Percentiles rank a stretch among this genome's conserved stretches.
Conservation (phyloP, 1,139 yeast genomes). For the Arxiozyma slooffiae region DNA sequence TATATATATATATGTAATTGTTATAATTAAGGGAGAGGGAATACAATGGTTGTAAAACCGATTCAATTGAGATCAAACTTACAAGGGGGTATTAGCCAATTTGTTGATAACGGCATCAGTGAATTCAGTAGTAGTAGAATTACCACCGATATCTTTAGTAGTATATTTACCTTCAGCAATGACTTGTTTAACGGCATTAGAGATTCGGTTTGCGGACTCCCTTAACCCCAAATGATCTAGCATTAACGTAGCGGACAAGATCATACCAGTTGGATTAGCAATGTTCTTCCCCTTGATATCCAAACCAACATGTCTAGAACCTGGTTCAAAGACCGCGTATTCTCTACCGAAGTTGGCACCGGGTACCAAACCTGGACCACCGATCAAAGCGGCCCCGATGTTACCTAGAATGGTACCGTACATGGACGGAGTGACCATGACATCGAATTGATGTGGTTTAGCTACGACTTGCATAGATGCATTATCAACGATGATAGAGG, state of each 20-base stretch:
- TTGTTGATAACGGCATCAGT: constrained; percentile 38
- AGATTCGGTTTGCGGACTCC: constrained; percentile 72
- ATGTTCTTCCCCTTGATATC: constrained; percentile 90
- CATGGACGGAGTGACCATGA: constrained; percentile 93
- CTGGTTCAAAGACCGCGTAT: constrained; percentile 97
- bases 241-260: constrained; percentile 80
- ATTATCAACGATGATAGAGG: constrained; percentile 95
- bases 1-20: neutral
- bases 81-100: constrained; percentile 11
- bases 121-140: constrained; percentile 82
- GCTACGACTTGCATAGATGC: constrained; percentile 99
- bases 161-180: constrained; percentile 83
- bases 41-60: neutral
- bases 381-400: constrained; percentile 96
- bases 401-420: constrained; percentile 96
- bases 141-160: constrained; percentile 78
- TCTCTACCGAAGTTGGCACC: constrained; percentile 98
- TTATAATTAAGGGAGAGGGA: no score
- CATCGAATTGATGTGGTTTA: constrained; percentile 95
- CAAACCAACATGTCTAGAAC: constrained; percentile 98
- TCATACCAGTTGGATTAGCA: constrained; percentile 98
- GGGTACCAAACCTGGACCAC: constrained; percentile 98
- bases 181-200: constrained; percentile 81
- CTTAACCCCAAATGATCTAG: constrained; percentile 90
- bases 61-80: neutral